Base-by-base conservation (phyloP, 169 alveolate species). In the Plasmodium gaboni region DNA sequence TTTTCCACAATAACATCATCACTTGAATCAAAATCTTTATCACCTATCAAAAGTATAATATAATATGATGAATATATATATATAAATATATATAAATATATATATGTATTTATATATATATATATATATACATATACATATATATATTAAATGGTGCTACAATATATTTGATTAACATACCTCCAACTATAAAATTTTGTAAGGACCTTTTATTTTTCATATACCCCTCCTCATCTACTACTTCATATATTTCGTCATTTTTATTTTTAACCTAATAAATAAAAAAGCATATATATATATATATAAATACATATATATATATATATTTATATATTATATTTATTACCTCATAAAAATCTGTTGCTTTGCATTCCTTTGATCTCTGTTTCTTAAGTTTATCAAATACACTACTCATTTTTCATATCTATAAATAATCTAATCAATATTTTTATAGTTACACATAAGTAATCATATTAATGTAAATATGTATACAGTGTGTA, bases 191-290 rank as follows among this genome's bases (percentile, higher is more conserved):
- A 73, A 85, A 85, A 28, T 60, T 12, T 38, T 85, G 69, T 13
- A 85, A n/a, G 4, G 87, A 70, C 9, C 71, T 85, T 19, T 69
- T 85, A 73, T 85, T 85, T 70, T 85, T 74, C 4, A 85, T 19
- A 28, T 85, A 85, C 26, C 86, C 92, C 17, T 85, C 92, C 60
- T 85, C 92, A 51, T 85, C 92, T 22, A 85, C 87, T 32, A 85
- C 86, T 70, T 68, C 76, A 44, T 85, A 85, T 32, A 85, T 68
- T 4, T 85, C 92, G 22, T 85, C 87, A 71, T 85, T 85, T 59
- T 68, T 55, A 63, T 85, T 71, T 70, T 57, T 70, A 44, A 85
- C 87, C 86, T 85, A 59, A 5, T 60, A 4, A 46, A 44, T 19
- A 51, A 61, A n/a, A 13, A 60, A 17, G 28, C 2, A 51, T 12